These are phyloP conservation scores for Penicillium sp. DNA, from an alignment of 2,329 filamentous ascomycete species.

Conservation along the genomic window DNA sequence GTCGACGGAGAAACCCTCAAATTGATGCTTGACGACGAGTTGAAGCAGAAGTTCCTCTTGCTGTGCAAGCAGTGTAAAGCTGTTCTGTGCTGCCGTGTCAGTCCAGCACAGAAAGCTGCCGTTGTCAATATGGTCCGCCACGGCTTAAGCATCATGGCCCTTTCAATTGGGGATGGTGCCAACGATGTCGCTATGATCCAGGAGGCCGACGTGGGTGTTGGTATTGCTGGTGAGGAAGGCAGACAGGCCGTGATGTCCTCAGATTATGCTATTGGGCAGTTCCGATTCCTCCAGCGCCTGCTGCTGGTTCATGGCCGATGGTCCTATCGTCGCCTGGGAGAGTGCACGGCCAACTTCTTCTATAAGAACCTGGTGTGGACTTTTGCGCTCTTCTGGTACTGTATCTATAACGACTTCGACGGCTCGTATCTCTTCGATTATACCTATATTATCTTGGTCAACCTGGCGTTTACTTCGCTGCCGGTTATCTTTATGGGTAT, in stretches of 20 bases:
- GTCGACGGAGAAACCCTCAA: conserved; percentile 93
- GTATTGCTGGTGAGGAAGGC: conserved; percentile 89
- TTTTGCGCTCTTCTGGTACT: conserved; percentile 94
- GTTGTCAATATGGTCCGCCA: conserved; percentile 94
- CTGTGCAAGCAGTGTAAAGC: conserved; percentile 96
- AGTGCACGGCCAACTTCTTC: conserved; percentile 97
- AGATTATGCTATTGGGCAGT: conserved; percentile 92
- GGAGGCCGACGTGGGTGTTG: conserved; percentile 92
- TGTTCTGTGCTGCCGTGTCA: conserved; percentile 95
- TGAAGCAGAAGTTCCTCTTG: conserved; percentile 89
- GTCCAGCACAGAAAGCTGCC: conserved; percentile 93
- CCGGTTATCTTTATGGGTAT: conserved; percentile 95
- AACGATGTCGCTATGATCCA: conserved; percentile 99
- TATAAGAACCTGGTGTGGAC: conserved; percentile 99
- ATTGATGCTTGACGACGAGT: conserved; percentile 71
- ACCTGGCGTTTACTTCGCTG: conserved; percentile 91
- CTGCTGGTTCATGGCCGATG: conserved; percentile 88
- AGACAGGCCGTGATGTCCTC: conserved; percentile 93
- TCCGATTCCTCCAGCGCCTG: conserved; percentile 78
- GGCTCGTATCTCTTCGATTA: conserved; percentile 97
- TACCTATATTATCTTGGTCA: conserved; percentile 95
- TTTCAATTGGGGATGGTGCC: conserved; percentile 87
- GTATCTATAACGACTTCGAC: conserved; percentile 92
- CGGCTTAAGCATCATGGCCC: conserved; percentile 90
- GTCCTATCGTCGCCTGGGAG: conserved; percentile 91